Base-by-base conservation (phyloP, 495 filamentous ascomycete genomes). In the Penicilliopsis zonata region DNA sequence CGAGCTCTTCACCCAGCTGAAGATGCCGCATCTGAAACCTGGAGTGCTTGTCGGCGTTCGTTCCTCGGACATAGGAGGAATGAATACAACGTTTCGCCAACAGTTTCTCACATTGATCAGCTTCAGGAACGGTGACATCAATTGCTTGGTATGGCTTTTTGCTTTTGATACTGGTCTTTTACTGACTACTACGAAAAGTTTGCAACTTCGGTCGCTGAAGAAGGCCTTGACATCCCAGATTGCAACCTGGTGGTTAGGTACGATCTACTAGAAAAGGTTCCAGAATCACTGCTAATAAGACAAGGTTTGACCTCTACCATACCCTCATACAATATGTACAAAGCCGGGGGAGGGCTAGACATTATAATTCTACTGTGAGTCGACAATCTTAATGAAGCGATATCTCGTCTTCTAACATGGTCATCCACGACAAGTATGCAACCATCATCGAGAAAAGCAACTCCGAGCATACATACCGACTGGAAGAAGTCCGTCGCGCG, bases 281-380 rank as follows among this genome's bases (percentile, higher is more conserved):
- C 9, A 38, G 9, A 18, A 6, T 27, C 12, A 15, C 5, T 36
- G 15, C 33, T 46, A 31, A 38, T 14, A n/a, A 0, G 10, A 0
- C n/a, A 12, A 63, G 79, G 13, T 98, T 95, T 46, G 80, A 95
- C 51, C 67, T 94, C n/a, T 94, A 86, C 52, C 52, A 70, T 7
- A 94, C 90, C 0, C 63, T 94, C 50, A 96, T 98, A 35, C 85
- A 93, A 48, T 96, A 95, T 52, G 79, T 98, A 12, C 90, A 98
- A 51, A 95, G 87, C 13, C 70, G 86, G 21, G 90, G 90, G n/a
- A 70, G 90, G 40, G 90, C 90, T 26, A 70, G 90, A 7, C 79
- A 81, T 46, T 44, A 54, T 1, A 63, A 78, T 29, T 95, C 88
- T 1, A 74, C 53, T 13, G 58, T 66, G 49, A 31, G 38, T 9